Conservation (phyloP, 495 filamentous ascomycete species). For the Lophium mytilinum region DNA sequence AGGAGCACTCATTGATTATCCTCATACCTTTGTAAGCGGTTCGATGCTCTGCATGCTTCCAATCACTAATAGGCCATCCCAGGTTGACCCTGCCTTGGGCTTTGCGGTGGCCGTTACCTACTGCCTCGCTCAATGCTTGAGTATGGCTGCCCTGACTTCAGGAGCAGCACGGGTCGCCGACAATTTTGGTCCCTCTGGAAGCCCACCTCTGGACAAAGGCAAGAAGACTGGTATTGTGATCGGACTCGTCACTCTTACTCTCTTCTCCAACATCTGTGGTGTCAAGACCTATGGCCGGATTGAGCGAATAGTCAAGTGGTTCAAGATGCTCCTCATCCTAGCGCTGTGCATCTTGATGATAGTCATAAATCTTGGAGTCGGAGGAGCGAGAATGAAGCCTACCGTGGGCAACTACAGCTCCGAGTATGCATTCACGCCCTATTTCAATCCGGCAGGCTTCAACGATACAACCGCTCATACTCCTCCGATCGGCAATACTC, state of each 20-base stretch:
- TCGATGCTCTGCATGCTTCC: background rate
- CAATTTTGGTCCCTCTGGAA: background rate
- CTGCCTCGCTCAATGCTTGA: conserved; percentile 28
- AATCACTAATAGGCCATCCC: background rate
- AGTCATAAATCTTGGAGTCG: conserved; percentile 22
- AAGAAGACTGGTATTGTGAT: conserved; percentile 13
- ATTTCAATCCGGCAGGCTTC: conserved; percentile 25
- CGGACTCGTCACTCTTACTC: conserved; percentile 18
- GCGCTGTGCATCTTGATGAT: conserved; percentile 23
- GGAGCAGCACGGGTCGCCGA: conserved; percentile 3
- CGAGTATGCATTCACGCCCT: conserved; percentile 12
- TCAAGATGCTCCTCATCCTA: conserved; percentile 27
- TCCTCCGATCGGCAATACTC: background rate
- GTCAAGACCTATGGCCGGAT: conserved; percentile 30
- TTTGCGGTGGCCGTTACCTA: background rate
- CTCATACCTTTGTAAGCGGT: background rate
- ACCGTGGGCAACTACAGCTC: background rate
- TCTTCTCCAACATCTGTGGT: conserved; percentile 28
- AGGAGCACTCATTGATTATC: background rate
- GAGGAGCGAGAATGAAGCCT: background rate
- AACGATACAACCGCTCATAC: background rate
- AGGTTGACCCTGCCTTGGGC: background rate
- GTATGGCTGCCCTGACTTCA: conserved; percentile 28
- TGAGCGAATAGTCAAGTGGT: conserved; percentile 29
- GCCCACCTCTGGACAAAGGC: background rate